phyloP scores from a whole-genome alignment of 2,329 filamentous ascomycete species.

The Exophiala calicioides region DNA sequence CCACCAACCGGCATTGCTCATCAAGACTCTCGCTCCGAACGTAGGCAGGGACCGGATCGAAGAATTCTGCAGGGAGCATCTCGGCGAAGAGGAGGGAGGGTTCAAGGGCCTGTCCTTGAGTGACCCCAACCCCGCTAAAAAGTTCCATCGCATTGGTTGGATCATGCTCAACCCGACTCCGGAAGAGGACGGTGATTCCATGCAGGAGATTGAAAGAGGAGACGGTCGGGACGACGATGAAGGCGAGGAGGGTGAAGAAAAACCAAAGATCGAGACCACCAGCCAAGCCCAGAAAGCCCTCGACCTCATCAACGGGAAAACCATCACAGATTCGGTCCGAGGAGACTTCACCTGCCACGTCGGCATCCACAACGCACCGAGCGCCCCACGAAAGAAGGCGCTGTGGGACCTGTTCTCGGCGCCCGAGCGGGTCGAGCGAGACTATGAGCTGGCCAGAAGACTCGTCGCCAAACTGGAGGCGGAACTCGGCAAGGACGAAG shows the following conservation, averaged over 20 bases:
- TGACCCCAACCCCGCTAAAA: constrained; percentile 94
- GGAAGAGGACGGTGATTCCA: constrained; percentile 59
- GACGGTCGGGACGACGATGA: constrained; percentile 72
- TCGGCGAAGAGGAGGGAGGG: constrained; percentile 85
- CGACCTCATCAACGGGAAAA: constrained; percentile 95
- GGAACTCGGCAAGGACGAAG: constrained; percentile 67
- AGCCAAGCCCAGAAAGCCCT: constrained; percentile 79
- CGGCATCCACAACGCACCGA: constrained; percentile 87
- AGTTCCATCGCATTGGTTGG: constrained; percentile 97
- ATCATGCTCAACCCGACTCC: constrained; percentile 86
- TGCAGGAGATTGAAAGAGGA: constrained; percentile 61
- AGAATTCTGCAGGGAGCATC: constrained; percentile 88
- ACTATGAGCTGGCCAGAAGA: constrained; percentile 78
- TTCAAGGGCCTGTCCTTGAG: constrained; percentile 96
- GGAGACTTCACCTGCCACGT: constrained; percentile 98
- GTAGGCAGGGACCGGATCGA: constrained; percentile 93
- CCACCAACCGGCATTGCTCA: constrained; percentile 86
- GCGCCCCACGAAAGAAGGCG: constrained; percentile 86
- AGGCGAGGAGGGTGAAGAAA: constrained; percentile 63
- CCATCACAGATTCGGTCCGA: constrained; percentile 87
- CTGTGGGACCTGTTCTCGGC: constrained; percentile 96
- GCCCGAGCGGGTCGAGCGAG: constrained; percentile 88
- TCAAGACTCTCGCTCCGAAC: constrained; percentile 96
- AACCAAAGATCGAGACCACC: constrained; percentile 32
- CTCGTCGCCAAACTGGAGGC: constrained; percentile 82